Evolutionary conservation across 2,329 filamentous ascomycete genomes (phyloP).

Genomic region (Neofusicoccum sp.): DNA sequence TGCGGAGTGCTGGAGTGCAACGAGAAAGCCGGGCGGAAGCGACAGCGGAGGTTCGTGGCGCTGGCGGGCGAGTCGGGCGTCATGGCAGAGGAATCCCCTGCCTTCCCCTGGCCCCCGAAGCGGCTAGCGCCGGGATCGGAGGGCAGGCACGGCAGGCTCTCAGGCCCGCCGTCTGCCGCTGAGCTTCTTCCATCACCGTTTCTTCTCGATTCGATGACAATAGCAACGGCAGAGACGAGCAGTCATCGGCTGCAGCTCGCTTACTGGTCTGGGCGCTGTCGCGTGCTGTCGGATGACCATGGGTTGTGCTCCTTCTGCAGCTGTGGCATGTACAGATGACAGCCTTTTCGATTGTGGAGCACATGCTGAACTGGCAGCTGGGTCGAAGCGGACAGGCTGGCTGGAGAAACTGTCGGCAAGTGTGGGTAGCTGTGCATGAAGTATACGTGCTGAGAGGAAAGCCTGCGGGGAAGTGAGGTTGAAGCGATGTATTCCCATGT

Average conservation of each 20-base stretch:
- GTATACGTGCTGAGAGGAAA: too few species aligned
- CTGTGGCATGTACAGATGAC: neutral
- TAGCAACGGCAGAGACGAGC: neutral
- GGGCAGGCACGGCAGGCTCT: neutral
- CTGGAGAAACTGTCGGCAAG: too few species aligned
- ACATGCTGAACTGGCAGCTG: too few species aligned
- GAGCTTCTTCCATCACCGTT: neutral
- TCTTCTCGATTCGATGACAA: too few species aligned
- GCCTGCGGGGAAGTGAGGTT: too few species aligned
- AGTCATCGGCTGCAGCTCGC: neutral
- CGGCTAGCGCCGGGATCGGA: slow-evolving; percentile 10
- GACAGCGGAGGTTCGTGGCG: neutral
- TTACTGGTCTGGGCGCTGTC: neutral
- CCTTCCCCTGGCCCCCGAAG: slow-evolving; percentile 3
- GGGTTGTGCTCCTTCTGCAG: neutral
- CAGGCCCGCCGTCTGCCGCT: neutral
- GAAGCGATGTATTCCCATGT: too few species aligned
- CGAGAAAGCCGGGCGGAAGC: neutral
- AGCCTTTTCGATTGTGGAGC: neutral
- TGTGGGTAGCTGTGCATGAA: too few species aligned
- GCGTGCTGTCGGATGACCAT: neutral
- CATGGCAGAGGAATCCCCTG: neutral
- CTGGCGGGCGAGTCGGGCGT: neutral
- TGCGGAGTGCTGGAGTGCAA: neutral
- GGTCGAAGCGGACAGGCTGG: too few species aligned